phyloP scores from a whole-genome alignment of 163 green algal species.

The Chlorella variabilis region DNA sequence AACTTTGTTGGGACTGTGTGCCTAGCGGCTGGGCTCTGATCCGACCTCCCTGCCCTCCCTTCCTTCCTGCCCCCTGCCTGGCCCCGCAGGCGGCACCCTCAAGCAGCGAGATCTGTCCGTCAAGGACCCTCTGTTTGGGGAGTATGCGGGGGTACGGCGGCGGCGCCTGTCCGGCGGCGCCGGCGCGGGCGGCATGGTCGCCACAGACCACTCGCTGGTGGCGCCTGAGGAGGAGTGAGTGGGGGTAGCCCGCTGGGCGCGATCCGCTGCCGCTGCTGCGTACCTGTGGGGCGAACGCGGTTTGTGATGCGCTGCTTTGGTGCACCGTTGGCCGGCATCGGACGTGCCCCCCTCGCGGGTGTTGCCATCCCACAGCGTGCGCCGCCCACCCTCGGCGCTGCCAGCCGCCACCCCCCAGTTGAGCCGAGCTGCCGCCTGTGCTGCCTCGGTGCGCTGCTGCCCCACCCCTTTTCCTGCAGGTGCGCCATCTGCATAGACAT shows the following conservation, averaged over 20 bases:
- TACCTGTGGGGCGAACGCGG: no score
- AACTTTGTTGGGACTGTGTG: no score
- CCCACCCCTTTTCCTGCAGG: constrained; percentile 6
- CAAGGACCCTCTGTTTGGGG: constrained; percentile 25
- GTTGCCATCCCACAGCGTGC: no score
- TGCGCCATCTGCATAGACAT: constrained; percentile 73
- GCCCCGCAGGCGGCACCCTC: constrained; percentile 20
- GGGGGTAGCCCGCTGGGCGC: constrained; percentile 18
- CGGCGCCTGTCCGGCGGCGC: neutral
- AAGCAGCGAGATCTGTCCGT: neutral
- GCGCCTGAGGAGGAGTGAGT: constrained; percentile 39
- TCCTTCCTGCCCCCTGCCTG: neutral
- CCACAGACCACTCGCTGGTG: constrained; percentile 22
- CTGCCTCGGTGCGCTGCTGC: no score
- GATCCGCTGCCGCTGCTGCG: neutral
- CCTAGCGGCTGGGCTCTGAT: no score
- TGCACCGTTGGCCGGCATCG: no score
- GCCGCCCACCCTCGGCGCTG: no score
- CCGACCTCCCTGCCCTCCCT: neutral
- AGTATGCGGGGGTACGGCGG: neutral
- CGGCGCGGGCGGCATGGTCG: neutral
- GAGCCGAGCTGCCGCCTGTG: no score
- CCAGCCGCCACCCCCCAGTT: no score
- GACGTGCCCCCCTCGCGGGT: no score
- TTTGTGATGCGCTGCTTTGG: no score